Evolutionary conservation across 192 early-diverging fungal species (phyloP), one percentile per base, ranked within the genome.

Genomic region (Coemansia sp.): DNA sequence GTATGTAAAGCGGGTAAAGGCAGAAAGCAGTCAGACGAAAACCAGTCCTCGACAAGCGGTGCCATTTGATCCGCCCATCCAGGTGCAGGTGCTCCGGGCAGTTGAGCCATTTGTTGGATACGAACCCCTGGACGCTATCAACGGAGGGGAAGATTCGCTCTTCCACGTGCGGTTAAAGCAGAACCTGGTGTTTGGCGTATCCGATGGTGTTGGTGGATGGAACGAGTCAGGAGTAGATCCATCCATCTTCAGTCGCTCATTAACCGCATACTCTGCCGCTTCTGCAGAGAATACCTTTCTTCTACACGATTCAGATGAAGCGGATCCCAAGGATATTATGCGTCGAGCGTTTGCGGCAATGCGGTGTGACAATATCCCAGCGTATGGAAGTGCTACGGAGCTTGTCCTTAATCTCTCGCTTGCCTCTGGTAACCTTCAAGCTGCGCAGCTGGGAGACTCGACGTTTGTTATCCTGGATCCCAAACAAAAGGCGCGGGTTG

Each of bases 201-300:
- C 73, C 3, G 82, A 84, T 41, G 82, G 82, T 4, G 82, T 84
- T 52, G 82, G 82, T 11, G 82, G 82, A 19, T 84, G 82, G 82
- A 76, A 77, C 65, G 77, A 79, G 46, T 74, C 73, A 0, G 82
- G 82, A 4, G 64, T 84, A 4, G 82, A 84, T 21, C 82, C 82
- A 8, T 83, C 80, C 10, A 49, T 83, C 32, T 83, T 83, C 59
- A 78, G 76, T 21, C 71, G 80, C 26, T 72, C 80, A 32, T 54
- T 83, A 32, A 78, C 76, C 2, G 75, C 80, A 43, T 83, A 78
- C 16, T 68, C 76, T 42, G 67, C 75, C 6, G 60, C 57, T 0
- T 69, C 70, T 4, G 76, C 70, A 0, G 60, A 68, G 18, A 45
- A 47, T 12, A 74, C 60, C 10, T 83, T 83, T 41, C 36, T 83